A percentile compares a stretch with the other conserved stretches of the same genome.
These are phyloP conservation scores for Moniliella sp. DNA, from an alignment of 1,284 basidiomycete species.

Conservation along the genomic window DNA sequence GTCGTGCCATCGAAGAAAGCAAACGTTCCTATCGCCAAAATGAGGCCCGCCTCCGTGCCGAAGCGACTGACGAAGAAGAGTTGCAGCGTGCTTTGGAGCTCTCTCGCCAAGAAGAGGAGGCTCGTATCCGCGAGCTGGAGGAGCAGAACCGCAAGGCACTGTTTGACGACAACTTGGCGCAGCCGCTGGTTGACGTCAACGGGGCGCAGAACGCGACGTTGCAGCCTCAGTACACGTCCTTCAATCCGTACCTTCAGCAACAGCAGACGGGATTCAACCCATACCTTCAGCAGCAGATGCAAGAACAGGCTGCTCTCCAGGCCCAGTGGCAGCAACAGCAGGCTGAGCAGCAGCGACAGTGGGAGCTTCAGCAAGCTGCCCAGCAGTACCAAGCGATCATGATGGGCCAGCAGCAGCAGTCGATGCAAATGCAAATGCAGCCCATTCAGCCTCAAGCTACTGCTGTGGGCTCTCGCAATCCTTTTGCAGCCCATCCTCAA, in stretches of 20 bases:
- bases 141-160: constrained; percentile 53
- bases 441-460: constrained; percentile 40
- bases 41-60: constrained; percentile 19
- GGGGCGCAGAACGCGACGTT: constrained; percentile 13
- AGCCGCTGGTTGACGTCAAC: constrained; percentile 15
- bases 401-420: constrained; percentile 21
- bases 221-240: constrained; percentile 40
- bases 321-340: constrained; percentile 29
- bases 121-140: constrained; percentile 39
- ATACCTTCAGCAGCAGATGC: constrained; percentile 38
- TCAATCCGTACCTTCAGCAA: constrained; percentile 39
- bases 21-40: constrained; percentile 32
- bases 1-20: constrained; percentile 38
- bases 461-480: constrained; percentile 70
- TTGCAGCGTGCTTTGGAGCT: constrained; percentile 54
- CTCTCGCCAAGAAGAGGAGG: constrained; percentile 54
- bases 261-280: constrained; percentile 31
- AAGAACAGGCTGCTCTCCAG: constrained; percentile 51
- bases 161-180: constrained; percentile 47
- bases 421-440: constrained; percentile 10
- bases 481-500: constrained; percentile 44
- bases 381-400: constrained; percentile 35
- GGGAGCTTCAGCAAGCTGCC: constrained; percentile 33
- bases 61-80: constrained; percentile 45
- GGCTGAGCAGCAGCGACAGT: constrained; percentile 32